Base-by-base conservation (phyloP, 2,329 filamentous ascomycete genomes). In the Verruconis gallopava region DNA sequence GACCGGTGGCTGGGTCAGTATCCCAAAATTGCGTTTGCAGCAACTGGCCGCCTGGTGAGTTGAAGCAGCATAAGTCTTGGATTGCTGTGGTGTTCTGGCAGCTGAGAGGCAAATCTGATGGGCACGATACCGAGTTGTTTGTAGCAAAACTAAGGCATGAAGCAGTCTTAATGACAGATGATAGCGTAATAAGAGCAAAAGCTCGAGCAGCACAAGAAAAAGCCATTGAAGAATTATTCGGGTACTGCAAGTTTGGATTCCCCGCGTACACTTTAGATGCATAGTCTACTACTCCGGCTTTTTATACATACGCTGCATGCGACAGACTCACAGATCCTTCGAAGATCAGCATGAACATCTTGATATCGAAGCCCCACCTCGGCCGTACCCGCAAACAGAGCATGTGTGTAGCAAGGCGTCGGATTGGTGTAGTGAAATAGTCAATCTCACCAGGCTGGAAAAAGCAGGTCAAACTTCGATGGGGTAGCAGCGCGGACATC, bases 31-130 rank as follows among this genome's bases (percentile, higher is more conserved):
- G 50, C 4, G 48, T 49, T 40, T 47, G 46, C 15, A 53, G 21
- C 6, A 51, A 40, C 38, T 50, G 48, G 9, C 44, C 44, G 21
- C 43, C 43, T 1, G 43, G 43, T 36, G 21, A 18, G 30, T 44
- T 44, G 32, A 44, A 44, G 32, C 43, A 44, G 38, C 43, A 44
- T 13, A 77, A 71, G 52, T 85, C 68, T 39, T 67, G 56, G n/a
- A 73, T 69, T 5, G 61, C 59, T 3, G 75, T 75, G 4, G 69
- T 72, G 53, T 78, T 78, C 44, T 77, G 72, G 53, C 80, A 85
- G 51, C 75, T 80, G 40, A 79, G 54, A 46, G 68, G 65, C 5
- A 60, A 58, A 46, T 62, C 59, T 9, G 57, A 44, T 18, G 40
- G 20, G 46, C 59, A 62, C n/a, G 53, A 46, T 13, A 39, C 33